Conservation (phyloP, 106 monocot genomes). For the Vanilla planifolia region DNA sequence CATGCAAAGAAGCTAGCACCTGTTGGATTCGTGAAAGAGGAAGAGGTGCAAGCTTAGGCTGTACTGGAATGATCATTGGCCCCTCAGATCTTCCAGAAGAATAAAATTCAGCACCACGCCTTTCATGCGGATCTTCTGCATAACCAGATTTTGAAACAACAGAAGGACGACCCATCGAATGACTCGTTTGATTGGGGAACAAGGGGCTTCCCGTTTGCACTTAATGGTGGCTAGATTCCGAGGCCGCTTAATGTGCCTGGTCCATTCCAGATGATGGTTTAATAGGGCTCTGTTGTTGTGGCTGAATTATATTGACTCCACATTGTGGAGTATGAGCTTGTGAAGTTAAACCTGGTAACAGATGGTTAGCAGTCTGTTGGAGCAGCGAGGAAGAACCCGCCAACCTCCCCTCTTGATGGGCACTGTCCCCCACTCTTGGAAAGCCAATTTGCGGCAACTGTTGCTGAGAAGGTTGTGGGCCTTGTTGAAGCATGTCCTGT, state of each 20-base stretch:
- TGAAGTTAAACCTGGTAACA: constrained; percentile 9
- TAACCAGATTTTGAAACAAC: constrained; percentile 16
- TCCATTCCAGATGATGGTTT: constrained; percentile 7
- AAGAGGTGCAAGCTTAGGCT: constrained; percentile 44
- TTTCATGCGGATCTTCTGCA: constrained; percentile 27
- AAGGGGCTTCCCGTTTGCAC: constrained; percentile 5
- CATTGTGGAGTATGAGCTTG: constrained; percentile 11
- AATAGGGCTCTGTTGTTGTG: constrained; percentile 12
- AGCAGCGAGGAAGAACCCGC: constrained; percentile 12
- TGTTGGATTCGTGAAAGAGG: constrained; percentile 29
- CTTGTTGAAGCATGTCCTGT: constrained; percentile 7
- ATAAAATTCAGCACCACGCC: constrained; percentile 18
- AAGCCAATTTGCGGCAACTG: constrained; percentile 14
- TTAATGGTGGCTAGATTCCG: constrained; percentile 15
- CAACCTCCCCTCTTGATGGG: constrained; percentile 22
- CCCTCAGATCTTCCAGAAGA: constrained; percentile 20
- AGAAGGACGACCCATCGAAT: constrained; percentile 14
- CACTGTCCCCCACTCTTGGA: constrained; percentile 18
- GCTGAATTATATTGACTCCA: constrained; percentile 10
- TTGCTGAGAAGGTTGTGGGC: constrained; percentile 11
- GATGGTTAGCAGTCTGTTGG: constrained; percentile 30
- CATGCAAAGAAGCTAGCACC: constrained; percentile 13
- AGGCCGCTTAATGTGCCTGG: background rate
- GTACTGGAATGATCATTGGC: constrained; percentile 16
- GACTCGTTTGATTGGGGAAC: constrained; percentile 21